phyloP scores from a whole-genome alignment of 192 early-diverging fungal genomes.

The Spinellus fusiger region DNA sequence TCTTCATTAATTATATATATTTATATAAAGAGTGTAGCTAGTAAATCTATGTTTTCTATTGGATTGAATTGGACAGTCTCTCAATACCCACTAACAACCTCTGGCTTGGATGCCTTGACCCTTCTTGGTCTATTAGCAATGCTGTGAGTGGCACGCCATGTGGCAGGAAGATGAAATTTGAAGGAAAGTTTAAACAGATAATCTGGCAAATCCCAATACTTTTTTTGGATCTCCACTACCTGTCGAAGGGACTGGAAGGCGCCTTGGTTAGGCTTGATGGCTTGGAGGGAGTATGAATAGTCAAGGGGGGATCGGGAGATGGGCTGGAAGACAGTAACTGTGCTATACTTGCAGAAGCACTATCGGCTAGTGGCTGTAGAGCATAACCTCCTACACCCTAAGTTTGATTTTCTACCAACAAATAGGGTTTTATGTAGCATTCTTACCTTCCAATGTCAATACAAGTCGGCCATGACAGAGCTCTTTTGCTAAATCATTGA shows the following conservation, averaged over 20 bases:
- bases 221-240: conserved; percentile 35
- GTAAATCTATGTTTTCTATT: not conserved
- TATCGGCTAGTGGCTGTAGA: conserved; percentile 37
- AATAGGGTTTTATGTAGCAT: not conserved
- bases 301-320: conserved; percentile 5
- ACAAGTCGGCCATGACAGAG: conserved; percentile 54
- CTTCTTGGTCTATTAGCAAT: conserved; percentile 37
- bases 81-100: conserved; percentile 29
- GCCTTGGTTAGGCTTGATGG: conserved; percentile 44
- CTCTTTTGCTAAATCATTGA: conserved; percentile 51
- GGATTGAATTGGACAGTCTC: not conserved
- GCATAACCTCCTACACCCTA: conserved; percentile 33
- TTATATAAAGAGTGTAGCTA: too few relatives aligned
- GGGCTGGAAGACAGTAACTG: conserved; percentile 18
- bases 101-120: conserved; percentile 15
- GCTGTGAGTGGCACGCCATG: conserved; percentile 41
- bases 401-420: not conserved
- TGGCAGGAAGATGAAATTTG: conserved; percentile 37
- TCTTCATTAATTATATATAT: too few relatives aligned
- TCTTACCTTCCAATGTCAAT: conserved; percentile 53
- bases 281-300: conserved; percentile 35
- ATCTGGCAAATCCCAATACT: conserved; percentile 44
- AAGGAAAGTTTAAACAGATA: conserved; percentile 31
- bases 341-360: conserved; percentile 36
- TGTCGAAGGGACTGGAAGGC: conserved; percentile 32